These are phyloP conservation scores for Geum urbanum DNA, from an alignment of 306 rosid species.

Conservation along the genomic window DNA sequence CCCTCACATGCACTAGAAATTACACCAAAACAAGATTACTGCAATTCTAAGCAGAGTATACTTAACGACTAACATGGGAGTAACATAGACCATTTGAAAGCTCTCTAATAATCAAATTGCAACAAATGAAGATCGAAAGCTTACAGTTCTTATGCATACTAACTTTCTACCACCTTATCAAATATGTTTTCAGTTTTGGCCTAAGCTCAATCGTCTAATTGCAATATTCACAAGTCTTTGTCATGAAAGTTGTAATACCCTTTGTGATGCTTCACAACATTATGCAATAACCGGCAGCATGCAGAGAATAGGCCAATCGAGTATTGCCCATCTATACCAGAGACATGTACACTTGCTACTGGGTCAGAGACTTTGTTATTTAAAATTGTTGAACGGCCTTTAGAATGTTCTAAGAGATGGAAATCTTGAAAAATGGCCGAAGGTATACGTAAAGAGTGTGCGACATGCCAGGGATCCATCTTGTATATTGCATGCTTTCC, in stretches of 20 bases:
- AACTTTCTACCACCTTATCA: neutral
- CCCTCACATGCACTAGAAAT: conserved; percentile 61
- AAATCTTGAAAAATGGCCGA: conserved; percentile 69
- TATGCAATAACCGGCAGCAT: conserved; percentile 70
- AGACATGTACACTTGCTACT: conserved; percentile 31
- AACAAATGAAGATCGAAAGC: neutral
- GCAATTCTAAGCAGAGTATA: neutral
- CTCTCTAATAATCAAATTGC: neutral
- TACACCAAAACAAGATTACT: conserved; percentile 13
- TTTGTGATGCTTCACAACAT: conserved; percentile 65
- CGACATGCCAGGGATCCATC: conserved; percentile 69
- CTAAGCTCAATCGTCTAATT: neutral
- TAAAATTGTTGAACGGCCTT: conserved; percentile 32
- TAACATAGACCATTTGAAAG: neutral
- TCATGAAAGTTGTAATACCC: conserved; percentile 29
- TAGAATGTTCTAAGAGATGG: conserved; percentile 45
- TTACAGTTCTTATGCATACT: neutral
- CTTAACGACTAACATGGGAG: neutral
- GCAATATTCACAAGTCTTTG: neutral
- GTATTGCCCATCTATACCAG: conserved; percentile 50
- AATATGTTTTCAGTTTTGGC: conserved; percentile 3
- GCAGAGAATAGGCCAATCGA: conserved; percentile 61
- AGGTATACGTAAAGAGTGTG: conserved; percentile 68
- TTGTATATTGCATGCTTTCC: conserved; percentile 63
- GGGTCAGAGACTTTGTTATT: conserved; percentile 36